Evolutionary conservation across 2,329 filamentous ascomycete genomes (phyloP).

Genomic region (Paraconiothyrium sp.): DNA sequence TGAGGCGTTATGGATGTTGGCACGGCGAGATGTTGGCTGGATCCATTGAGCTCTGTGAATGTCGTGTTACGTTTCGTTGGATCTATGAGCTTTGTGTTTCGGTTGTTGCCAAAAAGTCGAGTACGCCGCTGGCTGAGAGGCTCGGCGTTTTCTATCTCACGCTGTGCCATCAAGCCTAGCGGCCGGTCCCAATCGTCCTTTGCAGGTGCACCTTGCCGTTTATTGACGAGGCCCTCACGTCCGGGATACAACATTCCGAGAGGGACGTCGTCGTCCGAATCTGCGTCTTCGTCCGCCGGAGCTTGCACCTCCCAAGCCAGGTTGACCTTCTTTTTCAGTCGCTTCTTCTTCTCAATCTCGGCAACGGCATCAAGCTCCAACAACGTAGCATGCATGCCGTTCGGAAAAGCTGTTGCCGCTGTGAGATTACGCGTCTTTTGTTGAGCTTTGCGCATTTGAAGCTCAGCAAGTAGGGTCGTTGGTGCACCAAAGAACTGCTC

Average conservation of each 20-base stretch:
- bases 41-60: constrained; percentile 24
- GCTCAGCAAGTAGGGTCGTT: constrained; percentile 89
- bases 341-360: constrained; percentile 79
- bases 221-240: constrained; percentile 63
- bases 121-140: constrained; percentile 81
- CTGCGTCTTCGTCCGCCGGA: constrained; percentile 50
- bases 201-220: constrained; percentile 54
- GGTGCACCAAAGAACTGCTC: constrained; percentile 73
- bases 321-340: constrained; percentile 79
- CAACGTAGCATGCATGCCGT: constrained; percentile 89
- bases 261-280: constrained; percentile 81
- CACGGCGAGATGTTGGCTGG: constrained; percentile 38
- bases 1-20: constrained; percentile 40
- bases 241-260: constrained; percentile 80
- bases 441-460: constrained; percentile 90
- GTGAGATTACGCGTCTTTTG: constrained; percentile 82
- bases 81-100: constrained; percentile 40
- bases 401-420: constrained; percentile 69
- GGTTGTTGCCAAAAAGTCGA: constrained; percentile 70
- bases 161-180: constrained; percentile 78
- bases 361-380: constrained; percentile 90
- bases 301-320: constrained; percentile 86
- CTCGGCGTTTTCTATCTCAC: constrained; percentile 91
- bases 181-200: constrained; percentile 66
- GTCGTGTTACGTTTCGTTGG: constrained; percentile 33